phyloP scores from a whole-genome alignment of 2,329 filamentous ascomycete species.

The Mycocentrospora acerina region DNA sequence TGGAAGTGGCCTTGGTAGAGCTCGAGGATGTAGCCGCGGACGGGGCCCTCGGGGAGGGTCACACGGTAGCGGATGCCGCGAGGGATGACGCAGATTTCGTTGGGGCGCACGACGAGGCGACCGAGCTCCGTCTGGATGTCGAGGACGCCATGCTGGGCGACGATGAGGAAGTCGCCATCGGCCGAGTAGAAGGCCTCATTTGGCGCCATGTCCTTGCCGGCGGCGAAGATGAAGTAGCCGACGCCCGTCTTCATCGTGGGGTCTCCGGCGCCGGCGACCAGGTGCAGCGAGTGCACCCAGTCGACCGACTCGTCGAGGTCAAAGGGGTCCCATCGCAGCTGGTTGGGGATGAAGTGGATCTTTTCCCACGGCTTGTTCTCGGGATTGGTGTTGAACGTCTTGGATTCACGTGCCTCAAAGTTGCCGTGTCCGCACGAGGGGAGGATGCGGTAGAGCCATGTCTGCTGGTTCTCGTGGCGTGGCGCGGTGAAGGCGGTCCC shows the following conservation, averaged over 20 bases:
- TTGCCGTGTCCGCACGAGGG: slow-evolving; percentile 60
- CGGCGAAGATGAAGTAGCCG: slow-evolving; percentile 79
- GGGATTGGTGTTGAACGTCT: slow-evolving; percentile 53
- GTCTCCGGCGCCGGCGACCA: slow-evolving; percentile 78
- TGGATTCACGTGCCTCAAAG: slow-evolving; percentile 53
- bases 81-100: slow-evolving; percentile 68
- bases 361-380: slow-evolving; percentile 55
- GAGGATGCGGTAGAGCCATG: slow-evolving; percentile 60
- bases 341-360: slow-evolving; percentile 76
- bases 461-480: slow-evolving; percentile 58
- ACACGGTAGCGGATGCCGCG: slow-evolving; percentile 66
- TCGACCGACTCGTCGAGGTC: slow-evolving; percentile 69
- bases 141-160: slow-evolving; percentile 64
- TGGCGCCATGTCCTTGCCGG: slow-evolving; percentile 74
- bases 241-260: slow-evolving; percentile 76
- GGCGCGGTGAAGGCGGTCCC: slow-evolving; percentile 62
- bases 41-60: slow-evolving; percentile 60
- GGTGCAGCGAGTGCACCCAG: slow-evolving; percentile 68
- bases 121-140: slow-evolving; percentile 71
- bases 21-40: slow-evolving; percentile 67
- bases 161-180: slow-evolving; percentile 67
- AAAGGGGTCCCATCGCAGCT: slow-evolving; percentile 78
- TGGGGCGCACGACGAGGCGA: slow-evolving; percentile 63
- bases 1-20: slow-evolving; percentile 65
- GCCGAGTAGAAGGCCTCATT: slow-evolving; percentile 80